Evolutionary conservation across 345 rosid genomes (phyloP), one percentile per base, ranked within the genome.

Genomic region (Balakata baccata): DNA sequence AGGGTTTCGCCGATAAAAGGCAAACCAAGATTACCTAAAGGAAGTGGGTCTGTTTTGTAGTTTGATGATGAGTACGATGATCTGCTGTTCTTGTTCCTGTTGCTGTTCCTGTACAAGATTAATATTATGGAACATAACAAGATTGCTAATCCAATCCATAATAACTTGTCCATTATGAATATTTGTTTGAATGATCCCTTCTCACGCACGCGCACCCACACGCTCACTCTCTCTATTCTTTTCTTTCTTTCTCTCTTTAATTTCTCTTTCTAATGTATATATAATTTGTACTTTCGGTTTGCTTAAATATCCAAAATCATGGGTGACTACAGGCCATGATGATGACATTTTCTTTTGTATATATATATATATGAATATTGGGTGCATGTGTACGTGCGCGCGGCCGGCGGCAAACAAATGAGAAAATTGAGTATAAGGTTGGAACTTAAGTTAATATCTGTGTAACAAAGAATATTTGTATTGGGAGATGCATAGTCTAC

Each of bases 1-100:
- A 95, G 81, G 74, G 98, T 89, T 82, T 95, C 99, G 2, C 99
- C 98, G 64, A 92, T 0, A 53, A 95, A 63, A 38, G 99, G 99
- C 97, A 96, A 92, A 57, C 99, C 98, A 41, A 87, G 85, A 71
- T 82, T 81, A 62, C 99, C 99, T 3, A 73, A 75, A 63, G 98
- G 99, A 79, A 87, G 86, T 41, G 74, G 43, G 29, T 78, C 37
- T 68, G 80, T 65, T 70, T 54, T 34, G 70, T 34, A 10, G 12
- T 64, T 70, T 2, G 82, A 70, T 25, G 82, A 29, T 29, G 34
- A 29, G 34, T 29, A 29, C 2, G 34, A 29, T 29, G 34, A 29
- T 29, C 34, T 29, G 34, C 34, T 29, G 34, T 29, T 29, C 34
- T 59, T 69, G 81, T 74, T 83, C 64, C 34, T 29, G 34, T 29